Percentiles rank a stretch among this genome's conserved stretches.
Conservation (phyloP, 192 early-diverging fungal species). For the Entrophospora sp. region DNA sequence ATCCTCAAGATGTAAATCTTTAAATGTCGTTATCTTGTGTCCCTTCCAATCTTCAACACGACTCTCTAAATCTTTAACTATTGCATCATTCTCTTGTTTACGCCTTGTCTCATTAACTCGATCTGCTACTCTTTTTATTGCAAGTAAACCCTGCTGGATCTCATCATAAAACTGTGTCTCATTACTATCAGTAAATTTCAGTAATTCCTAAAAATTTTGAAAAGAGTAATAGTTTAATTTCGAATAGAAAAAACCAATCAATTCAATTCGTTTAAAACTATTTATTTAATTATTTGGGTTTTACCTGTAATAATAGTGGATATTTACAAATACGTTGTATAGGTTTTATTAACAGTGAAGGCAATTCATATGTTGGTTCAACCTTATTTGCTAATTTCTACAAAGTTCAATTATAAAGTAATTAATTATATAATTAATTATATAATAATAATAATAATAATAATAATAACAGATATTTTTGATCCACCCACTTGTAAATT, state of each 20-base stretch:
- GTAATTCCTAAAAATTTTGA: conserved; percentile 7
- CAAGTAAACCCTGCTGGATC: conserved; percentile 60
- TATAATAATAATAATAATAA: background rate
- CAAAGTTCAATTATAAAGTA: background rate
- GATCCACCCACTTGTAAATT: conserved; percentile 44
- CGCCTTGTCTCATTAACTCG: conserved; percentile 87
- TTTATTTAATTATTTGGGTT: conserved; percentile 20
- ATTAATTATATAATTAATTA: background rate
- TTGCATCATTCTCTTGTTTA: conserved; percentile 75
- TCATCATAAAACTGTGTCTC: conserved; percentile 49
- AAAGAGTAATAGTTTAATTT: background rate
- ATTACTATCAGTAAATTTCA: conserved; percentile 22
- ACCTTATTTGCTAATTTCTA: conserved; percentile 57
- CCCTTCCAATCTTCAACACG: conserved; percentile 93
- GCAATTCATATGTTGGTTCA: conserved; percentile 80
- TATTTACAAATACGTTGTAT: conserved; percentile 98
- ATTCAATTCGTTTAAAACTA: conserved; percentile 50
- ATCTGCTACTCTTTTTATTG: conserved; percentile 80
- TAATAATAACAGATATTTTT: background rate
- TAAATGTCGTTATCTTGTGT: conserved; percentile 65
- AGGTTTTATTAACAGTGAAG: conserved; percentile 92
- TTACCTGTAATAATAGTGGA: conserved; percentile 74
- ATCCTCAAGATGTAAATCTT: conserved; percentile 76
- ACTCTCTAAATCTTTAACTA: conserved; percentile 70
- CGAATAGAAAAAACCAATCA: conserved; percentile 36